Conservation (phyloP, 2,329 filamentous ascomycete genomes). For the Fusarium secorum region DNA sequence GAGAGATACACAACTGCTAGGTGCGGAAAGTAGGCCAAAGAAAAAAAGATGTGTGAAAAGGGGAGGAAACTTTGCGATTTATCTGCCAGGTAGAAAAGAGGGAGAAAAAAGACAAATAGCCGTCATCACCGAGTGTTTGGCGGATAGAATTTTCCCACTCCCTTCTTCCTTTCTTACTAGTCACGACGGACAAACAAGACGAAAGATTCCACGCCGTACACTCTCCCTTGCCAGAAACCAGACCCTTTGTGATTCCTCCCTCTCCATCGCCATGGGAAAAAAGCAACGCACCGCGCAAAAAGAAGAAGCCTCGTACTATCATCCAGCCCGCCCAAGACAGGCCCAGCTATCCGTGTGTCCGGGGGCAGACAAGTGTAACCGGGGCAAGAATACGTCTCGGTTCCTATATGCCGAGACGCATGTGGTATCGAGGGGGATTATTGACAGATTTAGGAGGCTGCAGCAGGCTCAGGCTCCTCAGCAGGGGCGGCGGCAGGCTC, state of each 20-base stretch:
- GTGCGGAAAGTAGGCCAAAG: slow-evolving; percentile 22
- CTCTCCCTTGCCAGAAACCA: slow-evolving; percentile 49
- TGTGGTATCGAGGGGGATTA: slow-evolving; percentile 49
- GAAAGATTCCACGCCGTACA: slow-evolving; percentile 49
- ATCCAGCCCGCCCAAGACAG: slow-evolving; percentile 48
- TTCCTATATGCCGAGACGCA: slow-evolving; percentile 48
- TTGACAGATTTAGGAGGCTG: slow-evolving; percentile 60
- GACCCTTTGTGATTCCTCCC: slow-evolving; percentile 50
- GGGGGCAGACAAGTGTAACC: slow-evolving; percentile 41
- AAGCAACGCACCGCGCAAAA: slow-evolving; percentile 49
- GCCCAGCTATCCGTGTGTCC: slow-evolving; percentile 45
- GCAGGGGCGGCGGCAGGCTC: slow-evolving; percentile 46
- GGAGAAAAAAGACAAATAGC: slow-evolving; percentile 25
- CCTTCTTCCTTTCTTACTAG: slow-evolving; percentile 20
- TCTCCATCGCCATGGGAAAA: slow-evolving; percentile 46
- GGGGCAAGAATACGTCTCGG: slow-evolving; percentile 47
- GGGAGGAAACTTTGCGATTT: slow-evolving; percentile 41
- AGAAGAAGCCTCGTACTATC: slow-evolving; percentile 45
- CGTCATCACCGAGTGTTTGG: slow-evolving; percentile 35
- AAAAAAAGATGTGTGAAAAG: slow-evolving; percentile 21
- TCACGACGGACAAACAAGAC: slow-evolving; percentile 42
- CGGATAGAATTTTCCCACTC: slow-evolving; percentile 16
- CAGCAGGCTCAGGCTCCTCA: slow-evolving; percentile 54
- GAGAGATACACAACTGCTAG: slow-evolving; percentile 36
- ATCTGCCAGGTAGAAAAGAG: slow-evolving; percentile 42